These are phyloP conservation scores for Casuarina equisetifolia DNA, from an alignment of 306 rosid species.

Conservation along the genomic window DNA sequence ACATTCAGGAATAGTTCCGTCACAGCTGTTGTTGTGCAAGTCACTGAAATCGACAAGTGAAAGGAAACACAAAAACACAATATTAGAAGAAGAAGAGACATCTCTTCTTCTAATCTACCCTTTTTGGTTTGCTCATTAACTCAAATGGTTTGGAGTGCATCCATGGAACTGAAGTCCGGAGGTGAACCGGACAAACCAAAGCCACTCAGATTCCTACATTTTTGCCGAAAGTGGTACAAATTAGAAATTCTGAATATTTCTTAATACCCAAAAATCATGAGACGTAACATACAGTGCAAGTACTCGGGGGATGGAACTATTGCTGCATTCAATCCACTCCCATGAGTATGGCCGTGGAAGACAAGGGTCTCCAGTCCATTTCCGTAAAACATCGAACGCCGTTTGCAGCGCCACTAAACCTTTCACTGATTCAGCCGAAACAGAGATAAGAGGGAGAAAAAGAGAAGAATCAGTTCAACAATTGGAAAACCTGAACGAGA, in stretches of 20 bases:
- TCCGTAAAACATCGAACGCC: conserved; percentile 36
- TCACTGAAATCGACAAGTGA: conserved; percentile 29
- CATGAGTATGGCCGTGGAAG: conserved; percentile 37
- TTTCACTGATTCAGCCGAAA: conserved; percentile 28
- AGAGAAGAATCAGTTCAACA: no score
- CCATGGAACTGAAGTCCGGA: conserved; percentile 56
- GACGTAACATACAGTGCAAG: conserved; percentile 36
- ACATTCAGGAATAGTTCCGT: conserved; percentile 44
- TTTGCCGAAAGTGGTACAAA: no score
- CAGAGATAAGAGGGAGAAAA: neutral
- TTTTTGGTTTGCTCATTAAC: neutral
- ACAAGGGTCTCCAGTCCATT: conserved; percentile 54
- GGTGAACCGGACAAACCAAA: conserved; percentile 35
- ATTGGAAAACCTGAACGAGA: no score
- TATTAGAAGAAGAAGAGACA: neutral
- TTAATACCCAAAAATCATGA: neutral
- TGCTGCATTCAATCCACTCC: conserved; percentile 48
- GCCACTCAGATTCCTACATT: conserved; percentile 40
- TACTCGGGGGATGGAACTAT: conserved; percentile 37
- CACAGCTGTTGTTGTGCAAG: conserved; percentile 39
- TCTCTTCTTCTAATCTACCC: neutral
- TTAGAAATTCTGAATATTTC: neutral
- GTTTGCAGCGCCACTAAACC: conserved; percentile 34
- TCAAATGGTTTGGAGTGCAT: conserved; percentile 48
- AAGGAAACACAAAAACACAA: neutral